phyloP scores from a whole-genome alignment of 257 asterid genomes.

The Asclepias syriaca region DNA sequence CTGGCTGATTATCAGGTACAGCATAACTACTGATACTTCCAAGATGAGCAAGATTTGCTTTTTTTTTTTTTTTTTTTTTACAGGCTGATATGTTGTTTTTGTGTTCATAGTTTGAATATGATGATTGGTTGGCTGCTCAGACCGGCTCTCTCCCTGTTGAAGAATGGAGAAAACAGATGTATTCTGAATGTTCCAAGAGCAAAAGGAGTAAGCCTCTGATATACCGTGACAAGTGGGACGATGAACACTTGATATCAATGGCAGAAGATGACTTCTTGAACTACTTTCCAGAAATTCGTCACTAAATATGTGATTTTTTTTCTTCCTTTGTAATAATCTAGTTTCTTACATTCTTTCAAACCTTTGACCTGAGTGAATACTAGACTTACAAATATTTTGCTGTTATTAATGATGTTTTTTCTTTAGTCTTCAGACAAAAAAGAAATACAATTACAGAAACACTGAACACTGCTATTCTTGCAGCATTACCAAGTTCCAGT shows the following conservation, averaged over 20 bases:
- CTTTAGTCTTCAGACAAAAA: no score
- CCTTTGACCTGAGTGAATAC: no score
- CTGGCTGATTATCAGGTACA: conserved; percentile 63
- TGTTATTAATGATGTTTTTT: no score
- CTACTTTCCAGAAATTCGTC: conserved; percentile 13
- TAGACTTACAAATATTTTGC: no score
- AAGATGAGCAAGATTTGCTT: neutral
- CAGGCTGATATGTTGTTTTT: neutral
- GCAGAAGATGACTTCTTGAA: conserved; percentile 61
- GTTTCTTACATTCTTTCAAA: neutral
- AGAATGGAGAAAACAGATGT: conserved; percentile 86
- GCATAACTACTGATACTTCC: neutral
- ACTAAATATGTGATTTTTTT: neutral
- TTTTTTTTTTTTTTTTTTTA: neutral
- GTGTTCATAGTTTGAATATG: conserved; percentile 63
- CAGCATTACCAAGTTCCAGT: neutral
- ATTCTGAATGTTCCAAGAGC: conserved; percentile 43
- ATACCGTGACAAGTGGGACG: conserved; percentile 85
- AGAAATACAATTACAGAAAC: neutral
- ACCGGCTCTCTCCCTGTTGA: conserved; percentile 45
- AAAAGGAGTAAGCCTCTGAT: conserved; percentile 51
- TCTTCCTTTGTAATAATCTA: neutral
- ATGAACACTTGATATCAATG: conserved; percentile 44
- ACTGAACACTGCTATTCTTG: neutral
- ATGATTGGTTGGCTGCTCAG: conserved; percentile 76